These are phyloP conservation scores for Candida neerlandica DNA, from an alignment of 1,139 yeast genomes.

Conservation along the genomic window DNA sequence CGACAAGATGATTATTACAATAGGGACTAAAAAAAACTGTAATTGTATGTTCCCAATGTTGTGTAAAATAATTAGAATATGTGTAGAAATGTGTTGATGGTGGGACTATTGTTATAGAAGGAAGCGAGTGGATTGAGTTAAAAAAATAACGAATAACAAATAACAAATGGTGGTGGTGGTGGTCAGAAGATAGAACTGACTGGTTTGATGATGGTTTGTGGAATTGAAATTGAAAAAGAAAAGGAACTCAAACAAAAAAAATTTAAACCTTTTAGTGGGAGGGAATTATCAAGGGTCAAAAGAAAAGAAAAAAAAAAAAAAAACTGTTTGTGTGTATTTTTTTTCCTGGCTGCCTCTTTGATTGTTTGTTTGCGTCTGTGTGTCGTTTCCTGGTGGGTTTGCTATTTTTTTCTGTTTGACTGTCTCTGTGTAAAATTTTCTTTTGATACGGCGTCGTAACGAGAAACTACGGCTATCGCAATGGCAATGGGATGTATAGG, in stretches of 20 bases:
- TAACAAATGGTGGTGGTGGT: background rate
- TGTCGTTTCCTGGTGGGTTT: background rate
- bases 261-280: background rate
- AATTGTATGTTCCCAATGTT: too few relatives aligned
- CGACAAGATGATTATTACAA: too few relatives aligned
- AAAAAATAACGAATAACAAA: background rate
- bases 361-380: background rate
- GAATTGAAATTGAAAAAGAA: background rate
- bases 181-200: background rate
- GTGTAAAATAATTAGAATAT: background rate
- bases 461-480: background rate
- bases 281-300: background rate
- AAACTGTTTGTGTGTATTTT: background rate
- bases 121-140: constrained; percentile 1
- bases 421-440: background rate
- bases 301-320: background rate
- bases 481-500: background rate
- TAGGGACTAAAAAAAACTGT: too few relatives aligned
- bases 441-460: constrained; percentile 4
- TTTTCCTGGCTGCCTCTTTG: background rate
- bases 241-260: background rate
- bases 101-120: background rate
- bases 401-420: background rate
- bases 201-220: background rate
- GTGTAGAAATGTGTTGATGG: background rate